Evolutionary conservation across 352 stramenopile species (phyloP), one percentile per base, ranked within the genome.

Genomic region (Globisporangium mamillatum): DNA sequence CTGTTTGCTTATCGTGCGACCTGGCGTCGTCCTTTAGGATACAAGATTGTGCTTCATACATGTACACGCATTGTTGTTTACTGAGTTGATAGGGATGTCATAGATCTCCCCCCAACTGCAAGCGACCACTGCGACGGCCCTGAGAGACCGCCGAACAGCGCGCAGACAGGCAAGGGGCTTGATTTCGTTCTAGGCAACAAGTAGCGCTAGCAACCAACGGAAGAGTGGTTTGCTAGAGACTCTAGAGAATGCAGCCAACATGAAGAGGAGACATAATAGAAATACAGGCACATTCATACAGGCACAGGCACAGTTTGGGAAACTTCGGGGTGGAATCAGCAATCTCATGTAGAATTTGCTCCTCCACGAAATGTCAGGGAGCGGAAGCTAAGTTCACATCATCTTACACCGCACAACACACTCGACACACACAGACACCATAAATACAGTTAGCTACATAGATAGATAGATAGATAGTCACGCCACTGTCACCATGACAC

Each of bases 271-370:
- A 46, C 36, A 46, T 18, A 16, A 5, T 46, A 16, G 10, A 46
- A 18, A 46, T 46, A 18, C 0, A 46, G 12, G 12, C 1, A 38
- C 32, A 60, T n/a, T 53, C 36, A 68, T 7, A 55, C 14, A 59
- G n/a, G 18, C 32, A 67, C 1, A 44, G 0, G 29, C 5, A 32
- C 41, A 29, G 7, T 38, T 38, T 10, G 34, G 34, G 8, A 36
- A 36, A 16, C 29, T 53, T 60, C n/a, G 22, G 1, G 52, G 63
- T 73, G 67, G 66, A 78, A 80, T 80, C 74, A 76, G 74, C 73
- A 80, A 80, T 80, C 74, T 80, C 74, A 80, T 80, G 74, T 80
- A 80, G 74, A 80, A 80, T 76, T 77, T 80, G 71, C 74, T 80
- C 74, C 74, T 80, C 74, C 74, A 80, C 46, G 56, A 53, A 69